Evolutionary conservation across 495 filamentous ascomycete genomes (phyloP).

Genomic region (Aspergillus conjunctus): DNA sequence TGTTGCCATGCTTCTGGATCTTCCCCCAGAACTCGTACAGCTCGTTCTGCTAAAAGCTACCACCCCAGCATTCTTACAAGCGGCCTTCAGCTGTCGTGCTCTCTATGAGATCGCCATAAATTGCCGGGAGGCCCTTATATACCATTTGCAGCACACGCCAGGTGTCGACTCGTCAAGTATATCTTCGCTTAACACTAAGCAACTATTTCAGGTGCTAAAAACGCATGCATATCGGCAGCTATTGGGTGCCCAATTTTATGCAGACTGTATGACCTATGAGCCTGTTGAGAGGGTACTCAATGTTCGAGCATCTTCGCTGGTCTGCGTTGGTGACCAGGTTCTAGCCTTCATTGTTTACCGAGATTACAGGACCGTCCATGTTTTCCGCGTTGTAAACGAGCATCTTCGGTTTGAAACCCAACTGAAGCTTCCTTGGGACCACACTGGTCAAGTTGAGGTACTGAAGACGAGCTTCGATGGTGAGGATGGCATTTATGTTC

Average conservation of each 20-base stretch:
- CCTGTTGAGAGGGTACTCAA: conserved; percentile 31
- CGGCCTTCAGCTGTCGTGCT: conserved; percentile 34
- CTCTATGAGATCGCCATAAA: conserved; percentile 88
- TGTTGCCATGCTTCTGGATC: conserved; percentile 35
- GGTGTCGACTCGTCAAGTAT: conserved; percentile 23
- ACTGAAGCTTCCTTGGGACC: conserved; percentile 27
- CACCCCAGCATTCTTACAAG: conserved; percentile 38
- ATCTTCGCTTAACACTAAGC: conserved; percentile 22
- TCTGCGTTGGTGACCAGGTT: conserved; percentile 4
- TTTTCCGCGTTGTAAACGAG: conserved; percentile 29
- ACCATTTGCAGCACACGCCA: conserved; percentile 40
- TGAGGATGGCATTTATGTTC: conserved; percentile 29
- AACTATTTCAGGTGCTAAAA: conserved; percentile 34
- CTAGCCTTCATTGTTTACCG: conserved; percentile 30
- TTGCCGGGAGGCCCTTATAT: conserved; percentile 50
- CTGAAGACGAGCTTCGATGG: conserved; percentile 36
- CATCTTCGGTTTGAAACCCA: conserved; percentile 14
- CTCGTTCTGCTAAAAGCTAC: conserved; percentile 40
- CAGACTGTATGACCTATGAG: conserved; percentile 28
- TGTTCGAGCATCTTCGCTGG: conserved; percentile 34
- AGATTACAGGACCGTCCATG: conserved; percentile 31
- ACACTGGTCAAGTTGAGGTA: conserved; percentile 33
- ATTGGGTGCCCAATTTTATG: conserved; percentile 36
- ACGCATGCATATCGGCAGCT: conserved; percentile 30
- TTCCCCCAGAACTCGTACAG: conserved; percentile 46